phyloP scores from a whole-genome alignment of 805 yeast species.

The Nakazawaea laoshanensis region DNA sequence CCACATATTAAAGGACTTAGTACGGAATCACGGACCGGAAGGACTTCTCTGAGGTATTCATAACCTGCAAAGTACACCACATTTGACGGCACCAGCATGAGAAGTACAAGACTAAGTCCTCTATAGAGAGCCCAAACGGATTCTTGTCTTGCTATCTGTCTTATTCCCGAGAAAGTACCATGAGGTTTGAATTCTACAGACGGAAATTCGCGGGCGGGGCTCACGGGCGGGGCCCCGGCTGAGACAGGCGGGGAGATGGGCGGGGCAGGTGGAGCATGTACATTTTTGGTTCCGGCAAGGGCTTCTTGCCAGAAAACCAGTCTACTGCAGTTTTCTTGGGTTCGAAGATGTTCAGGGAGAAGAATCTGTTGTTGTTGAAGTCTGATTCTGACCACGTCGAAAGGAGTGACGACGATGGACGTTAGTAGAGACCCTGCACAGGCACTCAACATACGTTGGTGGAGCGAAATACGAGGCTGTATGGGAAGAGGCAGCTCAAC shows the following conservation, averaged over 20 bases:
- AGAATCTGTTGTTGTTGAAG: conserved; percentile 69
- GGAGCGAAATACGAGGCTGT: conserved; percentile 26
- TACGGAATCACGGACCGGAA: conserved; percentile 38
- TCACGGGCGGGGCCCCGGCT: conserved; percentile 13
- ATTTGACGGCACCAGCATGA: conserved; percentile 90
- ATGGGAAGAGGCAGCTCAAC: background rate
- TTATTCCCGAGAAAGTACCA: conserved; percentile 72
- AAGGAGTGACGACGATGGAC: conserved; percentile 68
- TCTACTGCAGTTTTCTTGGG: conserved; percentile 24
- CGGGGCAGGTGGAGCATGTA: background rate
- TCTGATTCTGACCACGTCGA: conserved; percentile 72
- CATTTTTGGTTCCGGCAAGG: background rate
- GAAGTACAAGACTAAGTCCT: conserved; percentile 71
- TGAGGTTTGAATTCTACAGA: conserved; percentile 33
- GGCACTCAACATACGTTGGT: conserved; percentile 71
- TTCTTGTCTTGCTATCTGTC: conserved; percentile 58
- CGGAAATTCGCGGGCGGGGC: conserved; percentile 33
- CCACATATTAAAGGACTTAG: conserved; percentile 82
- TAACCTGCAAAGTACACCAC: conserved; percentile 93
- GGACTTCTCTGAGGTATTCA: conserved; percentile 73
- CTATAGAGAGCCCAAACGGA: conserved; percentile 80
- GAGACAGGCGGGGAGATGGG: background rate
- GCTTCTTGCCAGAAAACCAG: conserved; percentile 26
- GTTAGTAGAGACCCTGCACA: conserved; percentile 69
- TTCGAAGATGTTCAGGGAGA: conserved; percentile 26